Conservation (phyloP, 495 filamentous ascomycete genomes). For the Penicillium psychrofluorescens region DNA sequence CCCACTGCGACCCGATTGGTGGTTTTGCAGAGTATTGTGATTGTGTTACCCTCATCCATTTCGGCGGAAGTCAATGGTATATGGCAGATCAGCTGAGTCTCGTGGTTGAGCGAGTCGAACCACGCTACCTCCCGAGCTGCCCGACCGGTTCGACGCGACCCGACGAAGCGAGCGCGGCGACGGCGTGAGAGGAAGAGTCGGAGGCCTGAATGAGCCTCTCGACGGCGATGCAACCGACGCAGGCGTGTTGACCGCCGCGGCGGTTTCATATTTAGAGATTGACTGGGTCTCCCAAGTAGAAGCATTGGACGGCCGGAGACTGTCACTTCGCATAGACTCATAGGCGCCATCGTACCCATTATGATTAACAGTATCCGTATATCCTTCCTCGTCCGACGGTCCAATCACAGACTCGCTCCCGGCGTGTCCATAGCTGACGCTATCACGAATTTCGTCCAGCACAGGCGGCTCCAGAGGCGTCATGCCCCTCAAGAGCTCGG, state of each 20-base stretch:
- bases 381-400: conserved; percentile 40
- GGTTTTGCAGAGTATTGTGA: not conserved
- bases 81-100: conserved; percentile 35
- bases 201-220: conserved; percentile 2
- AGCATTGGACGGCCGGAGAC: conserved; percentile 23
- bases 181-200: conserved; percentile 18
- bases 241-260: conserved; percentile 18
- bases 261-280: conserved; percentile 20
- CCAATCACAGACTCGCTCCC: conserved; percentile 36
- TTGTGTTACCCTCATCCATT: too few relatives aligned
- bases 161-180: conserved; percentile 31
- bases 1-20: conserved; percentile 10
- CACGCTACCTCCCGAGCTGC: conserved; percentile 36
- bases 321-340: conserved; percentile 19
- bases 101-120: conserved; percentile 36
- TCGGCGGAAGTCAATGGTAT: conserved; percentile 23
- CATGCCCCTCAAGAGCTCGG: conserved; percentile 74
- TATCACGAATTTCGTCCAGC: conserved; percentile 33
- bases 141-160: conserved; percentile 29
- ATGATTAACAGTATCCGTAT: conserved; percentile 33
- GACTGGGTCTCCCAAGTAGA: conserved; percentile 23
- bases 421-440: conserved; percentile 16
- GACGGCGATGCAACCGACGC: conserved; percentile 5
- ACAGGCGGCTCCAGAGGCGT: conserved; percentile 46
- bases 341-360: conserved; percentile 13